phyloP scores from a whole-genome alignment of 768 basidiomycete species.

The Agaricus sinodeliciosus region DNA sequence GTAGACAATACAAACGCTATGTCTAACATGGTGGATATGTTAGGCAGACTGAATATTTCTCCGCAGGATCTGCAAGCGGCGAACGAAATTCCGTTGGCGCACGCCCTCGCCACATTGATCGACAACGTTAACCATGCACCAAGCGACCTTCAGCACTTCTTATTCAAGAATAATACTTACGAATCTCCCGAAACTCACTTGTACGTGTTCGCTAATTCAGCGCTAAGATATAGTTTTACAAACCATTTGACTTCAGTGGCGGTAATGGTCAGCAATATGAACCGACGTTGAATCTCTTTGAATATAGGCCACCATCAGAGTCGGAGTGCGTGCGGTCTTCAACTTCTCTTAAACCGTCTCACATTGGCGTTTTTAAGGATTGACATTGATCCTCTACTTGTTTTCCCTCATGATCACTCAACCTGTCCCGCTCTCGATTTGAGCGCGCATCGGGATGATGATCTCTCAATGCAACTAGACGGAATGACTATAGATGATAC shows the following conservation, averaged over 20 bases:
- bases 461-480: conserved; percentile 5
- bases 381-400: not conserved
- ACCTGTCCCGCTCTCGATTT: not conserved
- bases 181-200: conserved; percentile 23
- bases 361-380: not conserved
- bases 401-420: not conserved
- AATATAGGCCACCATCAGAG: not conserved
- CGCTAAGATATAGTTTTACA: not conserved
- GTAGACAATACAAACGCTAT: not conserved
- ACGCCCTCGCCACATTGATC: conserved; percentile 15
- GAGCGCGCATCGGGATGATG: not conserved
- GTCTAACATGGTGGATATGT: conserved; percentile 15
- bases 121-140: conserved; percentile 22
- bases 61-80: conserved; percentile 27
- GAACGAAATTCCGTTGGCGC: conserved; percentile 23
- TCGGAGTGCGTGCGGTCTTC: not conserved
- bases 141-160: not conserved
- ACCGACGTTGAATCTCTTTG: not conserved
- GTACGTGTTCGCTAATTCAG: conserved; percentile 13
- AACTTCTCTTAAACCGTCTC: not conserved
- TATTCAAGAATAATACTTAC: conserved; percentile 22
- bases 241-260: not conserved
- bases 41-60: conserved; percentile 25
- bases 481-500: not conserved
- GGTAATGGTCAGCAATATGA: not conserved